Conservation (phyloP, 23 red algal genomes). For the Gracilaria gracilis region DNA sequence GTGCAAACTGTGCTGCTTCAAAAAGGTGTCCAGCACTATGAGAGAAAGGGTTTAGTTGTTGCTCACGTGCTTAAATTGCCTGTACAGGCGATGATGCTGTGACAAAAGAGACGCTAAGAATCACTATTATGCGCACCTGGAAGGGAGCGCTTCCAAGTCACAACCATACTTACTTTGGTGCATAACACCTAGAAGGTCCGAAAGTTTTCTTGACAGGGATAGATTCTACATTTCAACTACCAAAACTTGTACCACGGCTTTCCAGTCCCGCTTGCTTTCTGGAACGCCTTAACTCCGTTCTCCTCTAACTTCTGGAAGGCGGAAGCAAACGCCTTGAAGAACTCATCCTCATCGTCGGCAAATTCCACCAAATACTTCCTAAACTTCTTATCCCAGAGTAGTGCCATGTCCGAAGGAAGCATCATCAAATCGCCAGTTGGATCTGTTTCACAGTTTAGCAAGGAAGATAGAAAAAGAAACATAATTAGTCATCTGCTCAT, state of each 20-base stretch:
- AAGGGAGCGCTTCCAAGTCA: too few relatives aligned
- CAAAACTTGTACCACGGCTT: slow-evolving; percentile 78
- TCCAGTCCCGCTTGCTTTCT: slow-evolving; percentile 27
- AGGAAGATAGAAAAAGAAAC: not conserved
- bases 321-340: slow-evolving; percentile 77
- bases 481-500: not conserved
- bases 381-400: slow-evolving; percentile 84
- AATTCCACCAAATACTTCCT: slow-evolving; percentile 82
- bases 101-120: too few relatives aligned
- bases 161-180: too few relatives aligned
- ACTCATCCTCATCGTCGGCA: slow-evolving; percentile 61
- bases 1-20: too few relatives aligned
- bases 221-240: slow-evolving; percentile 12
- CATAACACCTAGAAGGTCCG: too few relatives aligned
- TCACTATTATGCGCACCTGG: too few relatives aligned
- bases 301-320: slow-evolving; percentile 89
- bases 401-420: slow-evolving; percentile 81
- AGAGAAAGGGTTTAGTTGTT: too few relatives aligned
- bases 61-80: too few relatives aligned
- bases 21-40: too few relatives aligned
- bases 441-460: slow-evolving; percentile 17
- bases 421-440: slow-evolving; percentile 84
- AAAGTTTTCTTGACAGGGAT: too few relatives aligned
- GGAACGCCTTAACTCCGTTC: slow-evolving; percentile 76
- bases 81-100: too few relatives aligned